Percentiles rank a stretch among this genome's conserved stretches.
Conservation (phyloP, 148 eudicot species). For the Arbutus unedo region DNA sequence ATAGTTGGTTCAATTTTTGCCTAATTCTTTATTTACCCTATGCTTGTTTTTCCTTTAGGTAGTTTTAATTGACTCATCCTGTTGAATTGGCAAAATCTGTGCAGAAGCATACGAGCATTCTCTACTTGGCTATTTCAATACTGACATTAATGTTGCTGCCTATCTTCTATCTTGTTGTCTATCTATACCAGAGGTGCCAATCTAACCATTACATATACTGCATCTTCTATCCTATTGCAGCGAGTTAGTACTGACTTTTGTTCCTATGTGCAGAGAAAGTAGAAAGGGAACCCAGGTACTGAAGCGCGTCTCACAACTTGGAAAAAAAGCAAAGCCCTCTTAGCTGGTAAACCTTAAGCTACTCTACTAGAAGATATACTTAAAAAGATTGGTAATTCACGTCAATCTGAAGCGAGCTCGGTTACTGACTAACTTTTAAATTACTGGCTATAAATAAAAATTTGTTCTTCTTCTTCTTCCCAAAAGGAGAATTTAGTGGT, state of each 20-base stretch:
- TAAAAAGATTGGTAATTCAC: neutral
- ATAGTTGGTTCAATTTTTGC: neutral
- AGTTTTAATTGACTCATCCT: neutral
- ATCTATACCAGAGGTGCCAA: constrained; percentile 69
- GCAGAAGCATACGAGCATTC: constrained; percentile 76
- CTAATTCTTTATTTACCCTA: neutral
- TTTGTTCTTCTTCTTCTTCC: neutral
- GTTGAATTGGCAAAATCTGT: constrained; percentile 15
- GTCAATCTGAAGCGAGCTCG: neutral
- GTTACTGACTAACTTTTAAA: neutral
- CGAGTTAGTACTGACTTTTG: constrained; percentile 5
- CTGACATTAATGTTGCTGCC: constrained; percentile 86
- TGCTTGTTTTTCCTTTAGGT: neutral
- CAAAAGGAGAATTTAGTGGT: neutral
- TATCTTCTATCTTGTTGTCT: constrained; percentile 75
- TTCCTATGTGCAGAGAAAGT: constrained; percentile 56
- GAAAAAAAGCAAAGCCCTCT: constrained; percentile 70
- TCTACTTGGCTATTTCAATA: constrained; percentile 73
- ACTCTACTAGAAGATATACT: neutral
- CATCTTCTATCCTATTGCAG: neutral
- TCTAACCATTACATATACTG: constrained; percentile 1
- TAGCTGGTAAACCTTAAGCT: constrained; percentile 33
- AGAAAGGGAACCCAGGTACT: constrained; percentile 65
- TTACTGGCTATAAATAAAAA: neutral
- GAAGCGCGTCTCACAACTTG: constrained; percentile 57